phyloP scores from a whole-genome alignment of 176 grass and related monocot genomes.

The Eragrostis nindensis region DNA sequence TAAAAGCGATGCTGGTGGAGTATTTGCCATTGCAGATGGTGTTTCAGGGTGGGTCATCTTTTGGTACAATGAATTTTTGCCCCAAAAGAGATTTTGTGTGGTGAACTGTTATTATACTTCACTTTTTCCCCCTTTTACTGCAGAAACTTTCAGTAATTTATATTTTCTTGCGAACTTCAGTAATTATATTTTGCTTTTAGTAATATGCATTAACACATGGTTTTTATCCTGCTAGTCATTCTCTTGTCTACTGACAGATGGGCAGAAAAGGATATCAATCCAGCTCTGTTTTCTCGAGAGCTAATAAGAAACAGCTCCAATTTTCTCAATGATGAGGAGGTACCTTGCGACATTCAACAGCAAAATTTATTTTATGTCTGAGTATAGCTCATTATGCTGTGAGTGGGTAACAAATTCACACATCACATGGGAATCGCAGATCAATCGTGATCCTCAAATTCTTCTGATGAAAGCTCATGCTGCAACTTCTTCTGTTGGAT shows the following conservation, averaged over 20 bases:
- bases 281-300: constrained; percentile 87
- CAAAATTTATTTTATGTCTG: constrained; percentile 18
- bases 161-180: no score
- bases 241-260: constrained; percentile 88
- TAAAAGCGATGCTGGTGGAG: constrained; percentile 49
- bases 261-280: constrained; percentile 89
- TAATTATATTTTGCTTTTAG: constrained; percentile 17
- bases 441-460: constrained; percentile 74
- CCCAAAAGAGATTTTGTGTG: background rate
- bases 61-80: background rate
- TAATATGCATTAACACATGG: constrained; percentile 58
- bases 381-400: constrained; percentile 1
- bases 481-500: constrained; percentile 78
- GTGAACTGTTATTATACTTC: background rate
- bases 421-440: constrained; percentile 49
- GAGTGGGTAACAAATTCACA: constrained; percentile 3
- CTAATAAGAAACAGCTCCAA: constrained; percentile 77
- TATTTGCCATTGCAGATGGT: constrained; percentile 91
- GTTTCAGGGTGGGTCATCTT: constrained; percentile 76
- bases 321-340: constrained; percentile 78
- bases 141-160: background rate
- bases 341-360: constrained; percentile 17
- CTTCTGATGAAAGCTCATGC: constrained; percentile 91
- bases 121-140: constrained; percentile 2
- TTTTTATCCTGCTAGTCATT: constrained; percentile 83